Evolutionary conservation across 768 basidiomycete species (phyloP).

Genomic region (Astraeus odoratus): DNA sequence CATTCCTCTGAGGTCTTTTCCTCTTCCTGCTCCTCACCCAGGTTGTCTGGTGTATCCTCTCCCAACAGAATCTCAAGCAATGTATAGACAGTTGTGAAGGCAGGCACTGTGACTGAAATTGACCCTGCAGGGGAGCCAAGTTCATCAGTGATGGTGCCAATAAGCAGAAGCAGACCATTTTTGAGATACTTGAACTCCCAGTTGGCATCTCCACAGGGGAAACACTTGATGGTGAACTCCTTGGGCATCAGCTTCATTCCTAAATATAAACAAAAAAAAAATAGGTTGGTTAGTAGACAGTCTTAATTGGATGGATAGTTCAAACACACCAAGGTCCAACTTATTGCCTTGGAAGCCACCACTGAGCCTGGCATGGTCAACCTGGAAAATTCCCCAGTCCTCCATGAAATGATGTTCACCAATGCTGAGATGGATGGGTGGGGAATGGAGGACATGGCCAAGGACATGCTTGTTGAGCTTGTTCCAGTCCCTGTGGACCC

Average conservation of each 20-base stretch:
- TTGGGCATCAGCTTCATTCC: conserved; percentile 12
- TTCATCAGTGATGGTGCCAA: conserved; percentile 25
- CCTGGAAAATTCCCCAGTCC: conserved; percentile 31
- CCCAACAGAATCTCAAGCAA: too few species aligned
- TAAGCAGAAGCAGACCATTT: conserved; percentile 26
- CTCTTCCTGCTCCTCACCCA: too few species aligned
- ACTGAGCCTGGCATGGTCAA: conserved; percentile 25
- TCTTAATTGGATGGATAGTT: conserved; percentile 17
- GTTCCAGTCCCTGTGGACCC: conserved; percentile 9
- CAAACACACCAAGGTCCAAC: conserved; percentile 29
- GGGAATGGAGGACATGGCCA: conserved; percentile 28
- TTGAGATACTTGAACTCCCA: conserved; percentile 25
- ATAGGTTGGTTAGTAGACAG: conserved; percentile 14
- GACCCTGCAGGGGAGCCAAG: too few species aligned
- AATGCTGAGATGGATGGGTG: conserved; percentile 19
- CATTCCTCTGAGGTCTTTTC: too few species aligned
- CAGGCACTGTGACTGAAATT: too few species aligned
- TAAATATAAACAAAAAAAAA: conserved; percentile 10
- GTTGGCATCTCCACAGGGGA: conserved; percentile 14
- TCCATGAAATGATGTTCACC: conserved; percentile 20
- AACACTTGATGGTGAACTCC: conserved; percentile 21
- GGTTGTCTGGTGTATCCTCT: too few species aligned
- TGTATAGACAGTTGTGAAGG: too few species aligned
- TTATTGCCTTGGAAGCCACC: conserved; percentile 28
- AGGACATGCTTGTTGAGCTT: conserved; percentile 22